phyloP scores from a whole-genome alignment of 2,329 filamentous ascomycete genomes.

The Colletotrichum viniferum region DNA sequence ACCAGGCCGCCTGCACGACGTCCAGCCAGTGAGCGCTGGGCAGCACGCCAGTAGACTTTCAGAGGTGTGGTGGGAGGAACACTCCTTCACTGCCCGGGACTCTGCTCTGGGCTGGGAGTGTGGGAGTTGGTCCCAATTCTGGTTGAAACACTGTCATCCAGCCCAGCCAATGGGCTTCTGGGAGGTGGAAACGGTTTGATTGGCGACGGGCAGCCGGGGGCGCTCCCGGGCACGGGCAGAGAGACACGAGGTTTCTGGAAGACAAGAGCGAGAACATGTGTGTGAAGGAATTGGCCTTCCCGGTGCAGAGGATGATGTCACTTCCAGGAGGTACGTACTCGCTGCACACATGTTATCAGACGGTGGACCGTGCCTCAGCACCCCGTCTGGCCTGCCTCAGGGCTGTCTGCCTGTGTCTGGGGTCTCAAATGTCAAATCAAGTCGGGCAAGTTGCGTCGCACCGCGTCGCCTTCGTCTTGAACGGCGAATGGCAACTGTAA shows the following conservation, averaged over 20 bases:
- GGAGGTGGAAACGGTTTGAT: slow-evolving; percentile 20
- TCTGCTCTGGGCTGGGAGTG: neutral
- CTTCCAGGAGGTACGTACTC: neutral
- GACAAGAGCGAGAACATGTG: slow-evolving; percentile 5
- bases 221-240: slow-evolving; percentile 6
- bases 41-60: too few species aligned
- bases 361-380: neutral
- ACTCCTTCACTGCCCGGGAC: neutral
- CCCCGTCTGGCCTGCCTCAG: neutral
- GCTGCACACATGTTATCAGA: neutral
- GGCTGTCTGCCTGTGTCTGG: neutral
- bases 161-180: neutral
- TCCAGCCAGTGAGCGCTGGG: neutral
- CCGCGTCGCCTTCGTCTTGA: neutral
- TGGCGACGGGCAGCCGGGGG: slow-evolving; percentile 6
- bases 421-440: neutral
- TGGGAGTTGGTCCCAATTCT: slow-evolving; percentile 14
- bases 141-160: slow-evolving; percentile 17
- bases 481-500: neutral
- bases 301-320: slow-evolving; percentile 3
- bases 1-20: neutral
- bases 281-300: neutral
- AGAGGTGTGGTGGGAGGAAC: slow-evolving; percentile 2
- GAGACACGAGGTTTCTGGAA: slow-evolving; percentile 20
- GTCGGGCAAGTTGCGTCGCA: neutral